Conservation (phyloP, 768 basidiomycete genomes). For the Podaxis rugospora region DNA sequence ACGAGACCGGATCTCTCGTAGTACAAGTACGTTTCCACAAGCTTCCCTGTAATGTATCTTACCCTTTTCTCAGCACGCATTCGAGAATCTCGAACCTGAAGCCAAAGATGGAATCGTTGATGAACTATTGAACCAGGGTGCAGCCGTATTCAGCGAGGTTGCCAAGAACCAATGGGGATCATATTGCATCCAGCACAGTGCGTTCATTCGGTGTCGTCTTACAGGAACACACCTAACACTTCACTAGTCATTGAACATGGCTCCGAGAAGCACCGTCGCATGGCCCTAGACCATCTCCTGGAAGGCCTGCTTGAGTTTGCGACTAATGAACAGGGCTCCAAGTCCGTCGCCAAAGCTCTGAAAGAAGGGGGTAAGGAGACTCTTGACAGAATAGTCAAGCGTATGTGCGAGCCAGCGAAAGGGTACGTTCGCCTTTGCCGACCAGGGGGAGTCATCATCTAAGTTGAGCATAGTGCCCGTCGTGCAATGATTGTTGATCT, state of each 20-base stretch:
- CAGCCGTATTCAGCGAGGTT: slow-evolving; percentile 65
- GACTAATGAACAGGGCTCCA: slow-evolving; percentile 82
- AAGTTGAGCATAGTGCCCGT: slow-evolving; percentile 36
- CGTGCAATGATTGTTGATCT: slow-evolving; percentile 85
- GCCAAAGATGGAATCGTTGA: slow-evolving; percentile 85
- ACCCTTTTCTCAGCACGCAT: slow-evolving; percentile 54
- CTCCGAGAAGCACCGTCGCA: slow-evolving; percentile 64
- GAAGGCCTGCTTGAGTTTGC: slow-evolving; percentile 75
- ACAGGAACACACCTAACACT: background rate
- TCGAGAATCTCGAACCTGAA: slow-evolving; percentile 79
- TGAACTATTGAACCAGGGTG: slow-evolving; percentile 74
- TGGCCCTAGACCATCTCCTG: slow-evolving; percentile 76
- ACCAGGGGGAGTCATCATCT: background rate
- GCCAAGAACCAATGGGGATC: slow-evolving; percentile 88
- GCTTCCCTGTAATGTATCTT: background rate
- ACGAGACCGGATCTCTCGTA: slow-evolving; percentile 86
- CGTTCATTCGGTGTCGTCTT: slow-evolving; percentile 21
- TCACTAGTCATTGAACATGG: slow-evolving; percentile 77
- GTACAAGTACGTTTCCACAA: slow-evolving; percentile 55
- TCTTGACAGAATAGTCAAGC: slow-evolving; percentile 65
- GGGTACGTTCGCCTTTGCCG: slow-evolving; percentile 39
- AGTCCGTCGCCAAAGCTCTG: slow-evolving; percentile 81
- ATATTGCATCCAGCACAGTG: slow-evolving; percentile 84
- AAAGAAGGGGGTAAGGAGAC: slow-evolving; percentile 82
- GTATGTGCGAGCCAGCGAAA: slow-evolving; percentile 85